These are phyloP conservation scores for Persicaria tinctoria DNA, from an alignment of 148 eudicot genomes.

Conservation along the genomic window DNA sequence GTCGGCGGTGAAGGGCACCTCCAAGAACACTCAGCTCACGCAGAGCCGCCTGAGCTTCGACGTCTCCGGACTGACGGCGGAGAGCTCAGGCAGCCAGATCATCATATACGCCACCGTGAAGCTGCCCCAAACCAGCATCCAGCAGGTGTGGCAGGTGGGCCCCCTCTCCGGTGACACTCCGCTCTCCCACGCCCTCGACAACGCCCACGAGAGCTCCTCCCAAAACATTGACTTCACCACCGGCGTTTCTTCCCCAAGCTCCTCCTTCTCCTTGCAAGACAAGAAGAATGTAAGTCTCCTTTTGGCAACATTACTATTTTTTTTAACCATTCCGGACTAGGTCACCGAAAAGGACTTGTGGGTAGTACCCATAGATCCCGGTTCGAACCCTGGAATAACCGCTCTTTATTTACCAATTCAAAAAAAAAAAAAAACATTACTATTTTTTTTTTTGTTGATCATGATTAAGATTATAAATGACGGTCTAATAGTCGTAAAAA, in stretches of 20 bases:
- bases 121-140: slow-evolving; percentile 50
- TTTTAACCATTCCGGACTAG: too few relatives aligned
- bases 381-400: too few relatives aligned
- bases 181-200: slow-evolving; percentile 6
- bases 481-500: too few relatives aligned
- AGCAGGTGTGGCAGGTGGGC: slow-evolving; percentile 82
- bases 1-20: slow-evolving; percentile 16
- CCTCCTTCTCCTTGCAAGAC: slow-evolving; percentile 3
- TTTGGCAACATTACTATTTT: too few relatives aligned
- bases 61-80: slow-evolving; percentile 33
- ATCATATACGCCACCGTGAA: slow-evolving; percentile 60
- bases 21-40: background rate
- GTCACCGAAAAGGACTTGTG: too few relatives aligned
- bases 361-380: too few relatives aligned
- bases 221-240: slow-evolving; percentile 44
- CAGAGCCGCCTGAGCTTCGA: slow-evolving; percentile 35
- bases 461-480: background rate
- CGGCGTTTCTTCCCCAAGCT: slow-evolving; percentile 25
- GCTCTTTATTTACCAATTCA: too few relatives aligned
- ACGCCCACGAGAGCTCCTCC: slow-evolving; percentile 21
- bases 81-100: slow-evolving; percentile 25
- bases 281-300: slow-evolving; percentile 30
- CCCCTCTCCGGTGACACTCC: slow-evolving; percentile 25
- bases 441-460: too few relatives aligned
- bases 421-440: too few relatives aligned